These are phyloP conservation scores for Neospermospora avenae DNA, from an alignment of 2,329 filamentous ascomycete species.

Conservation along the genomic window DNA sequence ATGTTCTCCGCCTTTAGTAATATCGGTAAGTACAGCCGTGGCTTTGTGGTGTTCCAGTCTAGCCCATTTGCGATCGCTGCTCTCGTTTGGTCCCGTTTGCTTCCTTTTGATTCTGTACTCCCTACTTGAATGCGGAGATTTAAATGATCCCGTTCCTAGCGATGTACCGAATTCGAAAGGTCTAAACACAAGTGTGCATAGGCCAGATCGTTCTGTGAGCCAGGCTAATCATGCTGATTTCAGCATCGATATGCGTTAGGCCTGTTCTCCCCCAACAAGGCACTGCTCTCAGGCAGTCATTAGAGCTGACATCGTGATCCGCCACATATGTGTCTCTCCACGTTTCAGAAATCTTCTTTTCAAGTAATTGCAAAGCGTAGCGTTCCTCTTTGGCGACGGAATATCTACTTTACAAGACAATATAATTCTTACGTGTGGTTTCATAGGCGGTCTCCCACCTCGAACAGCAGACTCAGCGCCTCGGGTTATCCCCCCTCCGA, in stretches of 20 bases:
- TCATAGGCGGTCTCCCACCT: slow-evolving; percentile 21
- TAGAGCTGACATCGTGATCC: slow-evolving; percentile 5
- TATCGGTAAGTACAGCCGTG: background rate
- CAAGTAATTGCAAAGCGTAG: background rate
- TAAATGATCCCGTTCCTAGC: background rate
- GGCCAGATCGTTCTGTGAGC: background rate
- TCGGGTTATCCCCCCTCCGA: slow-evolving; percentile 27
- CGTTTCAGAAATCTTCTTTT: slow-evolving; percentile 13
- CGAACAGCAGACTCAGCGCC: slow-evolving; percentile 21
- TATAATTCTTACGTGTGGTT: slow-evolving; percentile 20
- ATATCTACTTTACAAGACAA: background rate
- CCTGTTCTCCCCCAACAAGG: background rate
- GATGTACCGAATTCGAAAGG: too few relatives aligned
- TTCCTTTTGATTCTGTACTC: background rate
- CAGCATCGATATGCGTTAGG: slow-evolving; percentile 12
- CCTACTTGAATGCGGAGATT: background rate
- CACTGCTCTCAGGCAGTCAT: slow-evolving; percentile 11
- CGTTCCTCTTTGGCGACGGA: background rate
- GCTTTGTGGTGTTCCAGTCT: background rate
- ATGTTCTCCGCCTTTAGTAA: slow-evolving; percentile 7
- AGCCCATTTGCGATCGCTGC: background rate
- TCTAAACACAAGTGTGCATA: slow-evolving; percentile 2
- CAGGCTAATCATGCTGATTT: background rate
- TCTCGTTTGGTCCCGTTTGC: background rate
- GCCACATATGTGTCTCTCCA: slow-evolving; percentile 2